A percentile compares a stretch with the other conserved stretches of the same genome.
These are phyloP conservation scores for Fistulina hepatica DNA, from an alignment of 1,284 basidiomycete genomes.

Conservation along the genomic window DNA sequence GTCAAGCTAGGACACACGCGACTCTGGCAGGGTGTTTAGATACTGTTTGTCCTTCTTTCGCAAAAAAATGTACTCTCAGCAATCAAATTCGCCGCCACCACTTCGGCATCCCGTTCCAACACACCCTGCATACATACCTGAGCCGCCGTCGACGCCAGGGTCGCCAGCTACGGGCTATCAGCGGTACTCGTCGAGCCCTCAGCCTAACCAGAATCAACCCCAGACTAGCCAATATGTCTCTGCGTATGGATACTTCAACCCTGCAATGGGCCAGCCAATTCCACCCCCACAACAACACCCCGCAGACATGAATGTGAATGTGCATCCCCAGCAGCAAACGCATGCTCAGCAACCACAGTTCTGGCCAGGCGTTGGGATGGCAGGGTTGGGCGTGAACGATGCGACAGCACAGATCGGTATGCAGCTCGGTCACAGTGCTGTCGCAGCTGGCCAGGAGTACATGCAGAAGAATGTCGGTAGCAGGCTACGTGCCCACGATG, in stretches of 20 bases:
- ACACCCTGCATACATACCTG: conserved; percentile 81
- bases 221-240: conserved; percentile 25
- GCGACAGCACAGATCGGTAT: conserved; percentile 94
- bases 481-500: conserved; percentile 4
- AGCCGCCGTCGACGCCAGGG: conserved; percentile 73
- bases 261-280: conserved; percentile 22
- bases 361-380: conserved; percentile 16
- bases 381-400: conserved; percentile 77
- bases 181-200: conserved; percentile 56
- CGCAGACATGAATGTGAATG: conserved; percentile 11
- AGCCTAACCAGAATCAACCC: conserved; percentile 20
- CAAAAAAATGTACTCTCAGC: too few relatives aligned
- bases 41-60: too few relatives aligned
- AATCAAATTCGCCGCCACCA: conserved; percentile 74
- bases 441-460: conserved; percentile 91
- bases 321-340: conserved; percentile 21
- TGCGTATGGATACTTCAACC: conserved; percentile 27
- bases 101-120: conserved; percentile 85
- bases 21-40: too few relatives aligned
- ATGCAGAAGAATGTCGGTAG: conserved; percentile 82
- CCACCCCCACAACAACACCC: conserved; percentile 23
- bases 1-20: too few relatives aligned
- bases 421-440: conserved; percentile 88
- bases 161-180: conserved; percentile 64
- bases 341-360: conserved; percentile 37